Evolutionary conservation across 1,284 basidiomycete genomes (phyloP).

Genomic region (Volvariella volvacea): DNA sequence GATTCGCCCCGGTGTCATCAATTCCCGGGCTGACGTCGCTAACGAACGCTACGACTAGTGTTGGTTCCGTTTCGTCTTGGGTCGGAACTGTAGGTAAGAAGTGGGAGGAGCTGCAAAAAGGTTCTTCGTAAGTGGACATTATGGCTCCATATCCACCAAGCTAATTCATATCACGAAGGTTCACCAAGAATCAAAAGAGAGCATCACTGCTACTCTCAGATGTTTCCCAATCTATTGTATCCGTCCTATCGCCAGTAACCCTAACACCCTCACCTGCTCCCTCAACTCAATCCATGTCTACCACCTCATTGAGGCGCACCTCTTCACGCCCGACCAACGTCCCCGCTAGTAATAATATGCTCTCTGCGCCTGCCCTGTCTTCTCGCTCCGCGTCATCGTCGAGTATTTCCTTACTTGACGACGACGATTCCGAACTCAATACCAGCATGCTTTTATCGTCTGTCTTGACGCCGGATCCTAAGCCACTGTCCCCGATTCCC

Average conservation of each 20-base stretch:
- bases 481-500: background rate
- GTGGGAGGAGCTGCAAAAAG: conserved; percentile 50
- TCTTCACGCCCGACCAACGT: no score
- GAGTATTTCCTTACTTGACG: conserved; percentile 15
- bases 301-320: conserved; percentile 8
- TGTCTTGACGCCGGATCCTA: conserved; percentile 2
- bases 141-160: conserved; percentile 3
- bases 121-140: conserved; percentile 40
- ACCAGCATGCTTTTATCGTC: no score
- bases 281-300: conserved; percentile 6
- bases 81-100: conserved; percentile 52
- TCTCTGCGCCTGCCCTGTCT: background rate
- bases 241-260: conserved; percentile 34
- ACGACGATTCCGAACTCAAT: conserved; percentile 11
- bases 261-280: background rate
- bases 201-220: conserved; percentile 61
- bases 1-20: conserved; percentile 16
- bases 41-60: conserved; percentile 15
- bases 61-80: conserved; percentile 30
- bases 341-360: background rate
- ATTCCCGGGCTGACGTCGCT: conserved; percentile 23
- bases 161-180: conserved; percentile 27
- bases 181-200: conserved; percentile 57
- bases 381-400: background rate
- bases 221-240: conserved; percentile 50